Evolutionary conservation across 257 asterid genomes (phyloP), one percentile per base, ranked within the genome.

Genomic region (Scutellaria baicalensis): DNA sequence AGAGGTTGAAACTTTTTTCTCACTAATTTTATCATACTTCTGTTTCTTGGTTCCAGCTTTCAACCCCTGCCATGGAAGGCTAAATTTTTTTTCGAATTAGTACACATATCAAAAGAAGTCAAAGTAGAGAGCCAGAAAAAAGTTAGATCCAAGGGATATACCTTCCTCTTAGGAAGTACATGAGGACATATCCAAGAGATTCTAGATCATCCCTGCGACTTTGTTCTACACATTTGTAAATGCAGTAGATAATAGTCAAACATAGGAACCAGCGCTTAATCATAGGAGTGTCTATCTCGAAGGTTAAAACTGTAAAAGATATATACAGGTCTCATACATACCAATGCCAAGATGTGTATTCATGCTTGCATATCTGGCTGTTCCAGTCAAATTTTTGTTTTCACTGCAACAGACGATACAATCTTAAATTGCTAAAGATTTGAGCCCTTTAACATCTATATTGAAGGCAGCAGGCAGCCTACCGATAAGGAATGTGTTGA

Each of bases 61-160:
- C 81, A 92, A 83, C 68, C 98, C 98, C 84, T 92, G 97, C 97
- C 97, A 89, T 17, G 97, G 98, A 79, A 92, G 96, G 80, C 98
- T 89, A 43, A 71, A 59, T 20, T 75, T 73, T 75, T 73, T 73
- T 76, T 49, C 75, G 69, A 56, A 47, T 81, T 56, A 86, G 73
- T 74, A 74, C 5, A 45, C 68, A 48, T 40, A 23, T 8, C 55
- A 64, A 33, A 44, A 43, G 57, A 50, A 14, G 43, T 9, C 61
- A 33, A 50, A 3, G 44, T 23, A 17, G 42, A 69, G 23, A 65
- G 66, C 50, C 39, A 6, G 16, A 18, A 35, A 27, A 59, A 31
- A 21, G 5, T 59, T 31, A 10, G 12, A 59, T 35, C 48, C 3
- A 40, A 5, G 6, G 23, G 10, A 38, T 6, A 14, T 75, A 89